Base-by-base conservation (phyloP, 768 basidiomycete genomes). In the Xerocomellus amylosporus region DNA sequence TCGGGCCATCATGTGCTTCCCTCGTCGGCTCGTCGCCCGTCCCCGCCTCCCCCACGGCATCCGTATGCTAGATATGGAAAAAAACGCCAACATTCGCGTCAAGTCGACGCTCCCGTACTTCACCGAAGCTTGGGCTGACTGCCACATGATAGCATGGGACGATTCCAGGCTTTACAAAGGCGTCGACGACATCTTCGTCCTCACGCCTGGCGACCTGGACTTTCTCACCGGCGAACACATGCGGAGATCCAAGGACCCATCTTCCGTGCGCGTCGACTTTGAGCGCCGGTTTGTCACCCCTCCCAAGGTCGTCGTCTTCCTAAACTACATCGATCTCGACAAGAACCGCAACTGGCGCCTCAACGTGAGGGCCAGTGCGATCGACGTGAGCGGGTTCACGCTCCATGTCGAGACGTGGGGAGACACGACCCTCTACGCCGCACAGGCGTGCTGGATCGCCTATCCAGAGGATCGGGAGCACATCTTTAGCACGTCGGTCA, bases 11-110 rank as follows among this genome's bases (percentile, higher is more conserved):
- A 7, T 63, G 19, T 45, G 8, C 13, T 64, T 64, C 36, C 54
- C 63, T 31, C 54, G 42, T 45, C 46, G 19, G 8, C 44, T 64
- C 19, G 34, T 62, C 19, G 46, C 60, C 17, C 59, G n/a, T 39
- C 63, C 63, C 8, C 59, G 63, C 31, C 37, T 64, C 34, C 14
- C 59, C 3, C 59, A 65, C 4, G 63, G 63, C 7, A 8, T 64
- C 22, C 54, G 54, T 24, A 0, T 0, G 7, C 36, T 64, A 3
- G 63, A 65, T 8, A 22, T 62, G 12, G 8, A 1, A n/a, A 33
- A 37, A 22, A 30, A n/a, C 0, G 50, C 49, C 40, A 46, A 50
- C 46, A 65, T 65, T 34, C 56, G 60, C 8, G 22, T 38, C 43
- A 53, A 40, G 22, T 51, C 63, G n/a, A 45, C 47, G 4, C 5